Base-by-base conservation (phyloP, 2,329 filamentous ascomycete species). In the Fusarium pininemorale region DNA sequence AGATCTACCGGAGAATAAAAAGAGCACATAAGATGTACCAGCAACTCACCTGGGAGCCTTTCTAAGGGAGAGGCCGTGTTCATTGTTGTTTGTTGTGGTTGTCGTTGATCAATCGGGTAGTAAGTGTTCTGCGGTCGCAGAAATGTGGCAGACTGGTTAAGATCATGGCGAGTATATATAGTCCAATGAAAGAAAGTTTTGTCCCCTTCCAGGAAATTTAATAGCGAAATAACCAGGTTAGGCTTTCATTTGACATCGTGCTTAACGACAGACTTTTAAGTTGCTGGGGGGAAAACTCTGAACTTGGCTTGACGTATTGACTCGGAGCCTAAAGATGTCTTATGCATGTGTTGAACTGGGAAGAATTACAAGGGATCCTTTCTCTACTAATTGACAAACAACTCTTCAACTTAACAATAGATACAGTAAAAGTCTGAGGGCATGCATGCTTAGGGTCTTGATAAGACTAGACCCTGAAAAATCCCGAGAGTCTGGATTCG, bases 401-500 rank as follows among this genome's bases (percentile, higher is more conserved):
- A 30, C n/a, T 50, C 20, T 47, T 15, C 10, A 4, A 47, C 6
- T 13, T 15, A 14, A 28, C 15, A 26, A 47, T 47, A 22, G 9
- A 28, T 22, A 7, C 13, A 2, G 22, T 15, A 4, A 28, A 48
- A 16, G 4, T n/a, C 14, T 2, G 6, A 48, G 14, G 9, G 0
- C 32, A 35, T 35, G 30, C 15, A n/a, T 14, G 16, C 30, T 12
- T 7, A 37, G 12, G 12, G 20, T 26, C 4, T 20, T 6, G 3
- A 20, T 20, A 8, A 6, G 6, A 26, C 18, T 22, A n/a, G 32
- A 22, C 32, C n/a, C n/a, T 53, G 18, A 22, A 58, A 22, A 5
- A 10, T 35, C 44, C 38, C 48, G 28, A 32, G n/a, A 50, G 35
- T 45, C 42, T 59, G 66, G 61, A 44, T 60, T 37, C 45, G 24